phyloP scores from a whole-genome alignment of 148 eudicot genomes.

The Chenopodium berlandieri region DNA sequence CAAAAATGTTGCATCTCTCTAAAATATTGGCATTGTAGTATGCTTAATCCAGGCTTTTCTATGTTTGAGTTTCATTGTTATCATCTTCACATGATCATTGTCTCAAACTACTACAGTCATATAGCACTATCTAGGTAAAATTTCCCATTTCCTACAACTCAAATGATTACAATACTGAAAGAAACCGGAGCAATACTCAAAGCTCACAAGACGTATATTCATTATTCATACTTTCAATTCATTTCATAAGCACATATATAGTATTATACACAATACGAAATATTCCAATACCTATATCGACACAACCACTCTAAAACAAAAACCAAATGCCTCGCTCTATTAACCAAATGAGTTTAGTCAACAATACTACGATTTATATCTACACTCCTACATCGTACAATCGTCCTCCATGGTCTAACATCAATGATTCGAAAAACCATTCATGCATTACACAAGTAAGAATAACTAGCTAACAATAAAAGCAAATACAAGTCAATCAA shows the following conservation, averaged over 20 bases:
- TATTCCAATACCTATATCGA: too few species aligned
- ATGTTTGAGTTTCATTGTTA: not conserved
- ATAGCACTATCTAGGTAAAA: not conserved
- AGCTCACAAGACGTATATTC: too few species aligned
- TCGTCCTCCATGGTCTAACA: not conserved
- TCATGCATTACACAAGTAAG: not conserved
- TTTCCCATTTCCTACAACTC: too few species aligned
- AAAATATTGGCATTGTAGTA: not conserved
- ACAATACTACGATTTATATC: too few species aligned
- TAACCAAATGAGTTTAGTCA: too few species aligned
- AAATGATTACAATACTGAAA: too few species aligned
- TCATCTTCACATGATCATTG: not conserved
- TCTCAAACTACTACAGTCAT: not conserved
- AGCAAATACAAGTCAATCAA: not conserved
- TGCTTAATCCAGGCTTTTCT: not conserved
- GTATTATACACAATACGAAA: too few species aligned
- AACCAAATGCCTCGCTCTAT: too few species aligned
- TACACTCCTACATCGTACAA: not conserved
- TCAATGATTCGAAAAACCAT: not conserved
- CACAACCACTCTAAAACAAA: too few species aligned
- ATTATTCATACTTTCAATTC: too few species aligned
- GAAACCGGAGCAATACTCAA: too few species aligned
- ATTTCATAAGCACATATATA: too few species aligned
- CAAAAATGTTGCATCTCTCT: not conserved
- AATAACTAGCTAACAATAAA: not conserved